Evolutionary conservation across 306 rosid species (phyloP), one percentile per base, ranked within the genome.

Genomic region (Ormosia semicastrata): DNA sequence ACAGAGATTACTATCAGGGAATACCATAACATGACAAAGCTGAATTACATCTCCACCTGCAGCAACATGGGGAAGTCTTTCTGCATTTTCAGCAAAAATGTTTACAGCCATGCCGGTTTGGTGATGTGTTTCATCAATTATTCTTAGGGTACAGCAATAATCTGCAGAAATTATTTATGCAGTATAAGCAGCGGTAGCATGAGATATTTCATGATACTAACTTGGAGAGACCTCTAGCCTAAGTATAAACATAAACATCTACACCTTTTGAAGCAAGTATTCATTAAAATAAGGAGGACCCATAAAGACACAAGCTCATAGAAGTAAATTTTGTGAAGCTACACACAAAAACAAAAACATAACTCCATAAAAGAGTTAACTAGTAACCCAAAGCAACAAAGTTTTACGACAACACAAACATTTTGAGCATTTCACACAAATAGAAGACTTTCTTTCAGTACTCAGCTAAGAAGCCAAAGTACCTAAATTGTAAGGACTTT

Each of bases 1-100:
- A 6, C 7, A 5, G 63, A 66, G n/a, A 11, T 52, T 29, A 58
- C 6, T 7, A 69, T 80, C 13, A 2, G 13, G 53, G 72, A 30
- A 60, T 91, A 93, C 94, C 91, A 1, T 3, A 18, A 91, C 93
- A 68, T 15, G 54, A 30, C 70, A 69, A 15, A 95, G 85, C 65
- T 66, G 87, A 81, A 93, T 84, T 74, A 95, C 59, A 68, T 91
- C 99, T 58, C 99, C 99, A 11, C 75, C 29, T 6, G 89, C 72
- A 13, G 77, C 81, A 81, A 89, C 76, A 57, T 2, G 82, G n/a
- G 97, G 99, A 78, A 88, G 92, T 29, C n/a, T 52, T 30, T 80
- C 81, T n/a, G 84, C 32, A 86, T 4, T 54, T 73, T 77, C 82
- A 43, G 85, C 73, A 78, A 94, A 93, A 50, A 95, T 1, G 60